A percentile compares a stretch with the other conserved stretches of the same genome.
Conservation (phyloP, 345 rosid species). For the Populus davidiana region DNA sequence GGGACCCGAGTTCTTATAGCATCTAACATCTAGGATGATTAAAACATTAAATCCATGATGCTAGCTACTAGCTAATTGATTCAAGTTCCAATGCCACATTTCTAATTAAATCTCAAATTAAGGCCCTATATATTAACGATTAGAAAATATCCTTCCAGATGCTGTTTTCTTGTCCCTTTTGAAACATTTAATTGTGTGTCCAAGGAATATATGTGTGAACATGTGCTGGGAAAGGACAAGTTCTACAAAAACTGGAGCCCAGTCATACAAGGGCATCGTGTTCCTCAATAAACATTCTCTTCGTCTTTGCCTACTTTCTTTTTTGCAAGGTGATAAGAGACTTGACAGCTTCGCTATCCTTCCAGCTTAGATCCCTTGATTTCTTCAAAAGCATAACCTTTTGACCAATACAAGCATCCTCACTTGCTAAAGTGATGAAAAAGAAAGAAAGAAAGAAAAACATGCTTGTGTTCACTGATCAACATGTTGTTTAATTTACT, state of each 20-base stretch:
- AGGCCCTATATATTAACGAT: no score
- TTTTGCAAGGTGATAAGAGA: slow-evolving; percentile 15
- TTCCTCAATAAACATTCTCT: slow-evolving; percentile 13
- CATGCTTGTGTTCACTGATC: no score
- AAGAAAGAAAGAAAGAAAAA: not conserved
- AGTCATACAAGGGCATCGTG: not conserved
- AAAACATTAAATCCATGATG: no score
- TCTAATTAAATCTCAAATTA: not conserved
- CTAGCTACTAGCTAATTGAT: not conserved
- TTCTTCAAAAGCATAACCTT: slow-evolving; percentile 32
- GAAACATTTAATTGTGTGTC: not conserved
- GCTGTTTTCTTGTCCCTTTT: not conserved
- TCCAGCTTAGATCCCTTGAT: slow-evolving; percentile 31
- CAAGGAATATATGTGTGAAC: not conserved
- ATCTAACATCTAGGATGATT: not conserved
- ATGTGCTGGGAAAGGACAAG: not conserved
- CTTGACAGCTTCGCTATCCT: slow-evolving; percentile 20
- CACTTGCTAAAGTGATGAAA: not conserved
- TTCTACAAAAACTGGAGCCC: not conserved
- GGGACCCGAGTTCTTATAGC: not conserved
- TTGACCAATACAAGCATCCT: slow-evolving; percentile 27
- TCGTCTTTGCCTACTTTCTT: slow-evolving; percentile 12
- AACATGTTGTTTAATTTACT: not conserved
- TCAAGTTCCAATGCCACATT: not conserved
- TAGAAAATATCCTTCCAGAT: no score